Evolutionary conservation across 768 basidiomycete species (phyloP), one percentile per base, ranked within the genome.

Genomic region (Lyophyllum semitale): DNA sequence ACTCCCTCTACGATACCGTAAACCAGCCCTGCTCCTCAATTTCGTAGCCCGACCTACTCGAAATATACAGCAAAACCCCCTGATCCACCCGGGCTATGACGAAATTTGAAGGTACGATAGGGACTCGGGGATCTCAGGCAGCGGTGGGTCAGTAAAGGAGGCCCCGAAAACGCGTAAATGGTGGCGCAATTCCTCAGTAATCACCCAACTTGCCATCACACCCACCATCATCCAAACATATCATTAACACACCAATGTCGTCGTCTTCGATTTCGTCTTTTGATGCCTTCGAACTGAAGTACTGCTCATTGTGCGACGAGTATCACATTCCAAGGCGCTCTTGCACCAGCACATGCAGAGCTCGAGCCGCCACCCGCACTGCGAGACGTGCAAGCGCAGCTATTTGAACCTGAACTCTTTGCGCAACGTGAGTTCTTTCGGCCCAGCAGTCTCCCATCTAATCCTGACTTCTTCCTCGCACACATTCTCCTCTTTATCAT

Each of bases 301-400:
- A 56, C 32, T 56, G 55, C 43, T 51, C 55, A 8, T 17, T 51
- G n/a, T 56, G 55, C 37, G 55, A 56, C 22, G 12, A 44, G 32
- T 45, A 51, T 12, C 46, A 45, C 40, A 51, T 8, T 51, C 55
- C 22, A 56, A 56, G 27, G 55, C 49, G 18, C 40, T 38, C 12
- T 38, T 56, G 20, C 48, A 51, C 2, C 20, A 20, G 25, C 55
- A 56, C 33, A 45, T 56, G 29, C 41, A 51, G 32, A 0, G 29
- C 17, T 45, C 55, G 25, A n/a, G 7, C 8, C 29, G 22, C 1
- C 58, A 55, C 47, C 58, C 58, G 8, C 54, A 46, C n/a, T 59
- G 58, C 8, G 35, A 55, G 8, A 12, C 12, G 13, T 54, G 53
- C 47, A 48, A 54, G 4, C 53, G 46, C 29, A 27, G 53, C 12